These are phyloP conservation scores for Neostapfia colusana DNA, from an alignment of 176 grass and related monocot genomes.

Conservation along the genomic window DNA sequence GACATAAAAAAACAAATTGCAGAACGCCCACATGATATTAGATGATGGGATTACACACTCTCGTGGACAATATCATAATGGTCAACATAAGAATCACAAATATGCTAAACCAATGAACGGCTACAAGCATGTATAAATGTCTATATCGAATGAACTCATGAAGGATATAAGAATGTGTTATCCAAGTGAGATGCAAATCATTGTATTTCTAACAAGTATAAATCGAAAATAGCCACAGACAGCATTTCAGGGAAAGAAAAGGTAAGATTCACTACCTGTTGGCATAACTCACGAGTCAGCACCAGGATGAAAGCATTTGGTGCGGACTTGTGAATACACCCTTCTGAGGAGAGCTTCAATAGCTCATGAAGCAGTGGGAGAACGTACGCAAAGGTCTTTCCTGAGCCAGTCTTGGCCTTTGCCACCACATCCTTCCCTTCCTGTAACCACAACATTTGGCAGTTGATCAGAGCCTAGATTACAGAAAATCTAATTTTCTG, in stretches of 20 bases:
- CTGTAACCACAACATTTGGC: slow-evolving; percentile 41
- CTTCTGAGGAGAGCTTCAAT: slow-evolving; percentile 70
- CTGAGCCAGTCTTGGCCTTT: slow-evolving; percentile 84
- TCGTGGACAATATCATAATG: neutral
- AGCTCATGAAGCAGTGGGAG: slow-evolving; percentile 85
- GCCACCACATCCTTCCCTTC: slow-evolving; percentile 96
- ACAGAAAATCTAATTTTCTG: neutral
- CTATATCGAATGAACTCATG: slow-evolving; percentile 8
- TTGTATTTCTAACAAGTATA: slow-evolving; percentile 14
- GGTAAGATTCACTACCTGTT: slow-evolving; percentile 55
- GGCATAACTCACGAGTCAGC: slow-evolving; percentile 83
- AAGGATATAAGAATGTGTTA: neutral
- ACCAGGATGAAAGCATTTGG: slow-evolving; percentile 82
- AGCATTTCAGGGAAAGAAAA: neutral
- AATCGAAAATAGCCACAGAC: neutral
- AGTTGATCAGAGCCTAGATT: neutral
- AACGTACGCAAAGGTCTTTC: slow-evolving; percentile 89
- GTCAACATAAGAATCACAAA: neutral
- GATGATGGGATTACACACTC: neutral
- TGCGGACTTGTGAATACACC: slow-evolving; percentile 49
- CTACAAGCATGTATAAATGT: neutral
- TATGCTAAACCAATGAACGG: slow-evolving; percentile 19
- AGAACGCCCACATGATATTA: neutral
- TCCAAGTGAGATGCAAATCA: slow-evolving; percentile 8
- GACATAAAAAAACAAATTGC: neutral